Conservation (phyloP, 129 eudicot species). For the Ambrosia trifida region DNA sequence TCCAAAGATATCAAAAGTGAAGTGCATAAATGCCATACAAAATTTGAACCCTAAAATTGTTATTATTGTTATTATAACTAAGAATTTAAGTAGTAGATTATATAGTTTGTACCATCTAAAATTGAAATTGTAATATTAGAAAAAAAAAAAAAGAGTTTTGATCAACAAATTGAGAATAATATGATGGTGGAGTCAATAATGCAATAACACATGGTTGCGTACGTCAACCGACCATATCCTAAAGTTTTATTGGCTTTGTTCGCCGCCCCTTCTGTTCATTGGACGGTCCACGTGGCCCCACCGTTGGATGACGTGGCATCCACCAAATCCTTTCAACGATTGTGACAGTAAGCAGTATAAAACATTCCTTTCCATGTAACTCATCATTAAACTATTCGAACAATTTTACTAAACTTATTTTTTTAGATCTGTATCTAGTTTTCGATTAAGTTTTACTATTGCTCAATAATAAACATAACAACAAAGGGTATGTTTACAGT, state of each 20-base stretch:
- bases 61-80: neutral
- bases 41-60: neutral
- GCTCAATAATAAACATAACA: no score
- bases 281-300: slow-evolving; percentile 40
- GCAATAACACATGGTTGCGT: slow-evolving; percentile 33
- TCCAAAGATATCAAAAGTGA: no score
- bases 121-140: neutral
- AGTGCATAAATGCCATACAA: no score
- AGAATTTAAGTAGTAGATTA: no score
- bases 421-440: no score
- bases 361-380: slow-evolving; percentile 6
- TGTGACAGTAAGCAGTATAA: slow-evolving; percentile 9
- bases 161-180: slow-evolving; percentile 16
- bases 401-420: no score
- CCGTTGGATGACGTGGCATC: slow-evolving; percentile 31
- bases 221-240: slow-evolving; percentile 33
- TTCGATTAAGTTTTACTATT: no score
- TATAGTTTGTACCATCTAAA: neutral
- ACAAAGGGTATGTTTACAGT: no score
- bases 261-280: slow-evolving; percentile 37
- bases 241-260: slow-evolving; percentile 35
- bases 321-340: slow-evolving; percentile 32
- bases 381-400: no score
- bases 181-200: slow-evolving; percentile 25
- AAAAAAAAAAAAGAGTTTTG: slow-evolving; percentile 6